Evolutionary conservation across 2,329 filamentous ascomycete genomes (phyloP).

Genomic region (Graphilbum fragrans): DNA sequence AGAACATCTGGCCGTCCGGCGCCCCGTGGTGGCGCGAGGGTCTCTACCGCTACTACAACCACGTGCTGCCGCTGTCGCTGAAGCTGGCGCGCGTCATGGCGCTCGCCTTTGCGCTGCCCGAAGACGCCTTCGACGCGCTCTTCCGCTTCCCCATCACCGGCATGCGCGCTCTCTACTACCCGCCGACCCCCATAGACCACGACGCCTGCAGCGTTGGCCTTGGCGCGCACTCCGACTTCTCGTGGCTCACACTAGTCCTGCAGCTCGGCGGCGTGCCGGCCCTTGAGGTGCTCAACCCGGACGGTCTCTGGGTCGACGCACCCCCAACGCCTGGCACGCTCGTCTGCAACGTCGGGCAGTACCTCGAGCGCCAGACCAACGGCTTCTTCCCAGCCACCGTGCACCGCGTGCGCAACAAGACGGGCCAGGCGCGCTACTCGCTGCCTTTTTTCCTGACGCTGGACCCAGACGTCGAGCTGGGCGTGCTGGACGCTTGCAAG

Average conservation of each 20-base stretch:
- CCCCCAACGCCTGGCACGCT: conserved; percentile 13
- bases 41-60: conserved; percentile 21
- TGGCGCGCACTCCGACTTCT: conserved; percentile 33
- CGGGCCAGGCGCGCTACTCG: conserved; percentile 29
- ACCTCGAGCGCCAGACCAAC: conserved; percentile 36
- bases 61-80: conserved; percentile 7
- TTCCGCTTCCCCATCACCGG: conserved; percentile 21
- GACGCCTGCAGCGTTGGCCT: conserved; percentile 20
- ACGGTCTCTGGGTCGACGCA: conserved; percentile 22
- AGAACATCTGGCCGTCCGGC: conserved; percentile 21
- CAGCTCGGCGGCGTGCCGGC: conserved; percentile 27
- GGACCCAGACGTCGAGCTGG: conserved; percentile 23
- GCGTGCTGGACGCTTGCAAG: not conserved
- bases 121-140: conserved; percentile 24
- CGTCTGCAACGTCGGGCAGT: conserved; percentile 40
- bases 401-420: conserved; percentile 35
- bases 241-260: conserved; percentile 36
- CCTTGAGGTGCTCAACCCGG: conserved; percentile 24
- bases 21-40: conserved; percentile 20
- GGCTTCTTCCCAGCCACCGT: conserved; percentile 34
- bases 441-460: conserved; percentile 45
- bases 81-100: conserved; percentile 12
- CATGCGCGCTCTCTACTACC: conserved; percentile 15
- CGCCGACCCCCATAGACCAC: conserved; percentile 9
- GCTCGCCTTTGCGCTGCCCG: conserved; percentile 10